Percentiles rank a stretch among this genome's conserved stretches.
These are phyloP conservation scores for Kurtzmaniella fragi DNA, from an alignment of 805 yeast genomes.

Conservation along the genomic window DNA sequence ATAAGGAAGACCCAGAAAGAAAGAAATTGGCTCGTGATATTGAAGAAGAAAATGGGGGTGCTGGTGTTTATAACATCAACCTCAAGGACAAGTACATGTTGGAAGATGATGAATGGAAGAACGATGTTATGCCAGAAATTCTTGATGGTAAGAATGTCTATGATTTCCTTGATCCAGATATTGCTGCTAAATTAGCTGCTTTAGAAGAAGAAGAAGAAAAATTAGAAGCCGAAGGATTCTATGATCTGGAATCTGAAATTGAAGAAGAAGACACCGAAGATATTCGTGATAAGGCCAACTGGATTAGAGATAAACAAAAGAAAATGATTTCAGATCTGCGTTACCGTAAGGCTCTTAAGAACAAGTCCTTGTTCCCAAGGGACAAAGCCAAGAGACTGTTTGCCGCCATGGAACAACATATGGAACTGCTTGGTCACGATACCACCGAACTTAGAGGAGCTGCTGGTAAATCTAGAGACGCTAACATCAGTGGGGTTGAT, in stretches of 20 bases:
- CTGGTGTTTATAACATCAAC: constrained; percentile 95
- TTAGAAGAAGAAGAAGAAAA: constrained; percentile 96
- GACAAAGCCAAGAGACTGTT: constrained; percentile 76
- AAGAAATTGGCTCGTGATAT: constrained; percentile 79
- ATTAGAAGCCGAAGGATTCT: constrained; percentile 91
- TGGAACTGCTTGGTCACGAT: constrained; percentile 89
- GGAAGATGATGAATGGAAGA: constrained; percentile 97
- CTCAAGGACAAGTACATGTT: constrained; percentile 86
- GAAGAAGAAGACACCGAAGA: constrained; percentile 62
- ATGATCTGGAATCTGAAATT: constrained; percentile 72
- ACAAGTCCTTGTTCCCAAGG: constrained; percentile 84
- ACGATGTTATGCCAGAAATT: constrained; percentile 95
- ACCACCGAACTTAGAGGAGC: constrained; percentile 57
- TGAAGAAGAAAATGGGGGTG: constrained; percentile 96
- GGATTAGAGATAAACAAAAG: constrained; percentile 96
- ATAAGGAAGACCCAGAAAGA: constrained; percentile 75
- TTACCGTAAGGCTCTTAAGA: constrained; percentile 79
- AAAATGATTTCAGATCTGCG: constrained; percentile 86
- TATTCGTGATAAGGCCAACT: constrained; percentile 78
- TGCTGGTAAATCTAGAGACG: constrained; percentile 29
- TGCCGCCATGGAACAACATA: constrained; percentile 79
- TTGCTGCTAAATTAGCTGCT: constrained; percentile 87
- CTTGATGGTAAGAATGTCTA: constrained; percentile 94
- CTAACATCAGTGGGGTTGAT: constrained; percentile 67
- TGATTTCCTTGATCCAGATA: constrained; percentile 96